Evolutionary conservation across 208 protist genomes (phyloP), one percentile per base, ranked within the genome.

Genomic region (Crithidia sp.): DNA sequence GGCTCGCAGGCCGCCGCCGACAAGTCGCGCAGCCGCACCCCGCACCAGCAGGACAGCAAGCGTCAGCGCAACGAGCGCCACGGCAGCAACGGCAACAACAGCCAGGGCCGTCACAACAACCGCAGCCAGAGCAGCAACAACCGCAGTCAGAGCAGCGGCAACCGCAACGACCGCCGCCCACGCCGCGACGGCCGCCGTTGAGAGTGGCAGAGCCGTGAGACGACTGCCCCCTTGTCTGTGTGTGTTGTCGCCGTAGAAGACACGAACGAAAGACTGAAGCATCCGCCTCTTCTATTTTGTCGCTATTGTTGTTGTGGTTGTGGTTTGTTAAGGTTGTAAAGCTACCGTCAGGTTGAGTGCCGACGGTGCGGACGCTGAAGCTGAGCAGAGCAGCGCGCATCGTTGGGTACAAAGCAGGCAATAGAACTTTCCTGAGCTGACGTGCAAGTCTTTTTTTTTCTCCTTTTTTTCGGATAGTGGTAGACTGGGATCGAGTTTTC

Each of bases 1-100:
- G 80, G 75, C 43, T 69, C 60, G 45, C 66, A 69, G 37, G 45
- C 67, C 55, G 63, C 74, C 9, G 73, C 73, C 14, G 70, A 63
- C 36, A 43, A 68, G 56, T 59, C 76, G 66, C 62, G 75, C 67
- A 53, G 61, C 54, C 40, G 28, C 61, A 79, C 58, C 19, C 47
- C 62, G 60, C 45, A 58, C 14, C 47, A 63, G 37, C 74, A 49
- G 10, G 74, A 73, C 12, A 66, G 52, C 74, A 73, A 72, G 54
- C 70, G 71, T 5, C 49, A 50, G 12, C 64, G 71, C 7, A 67
- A 79, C 40, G 73, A 67, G 62, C 14, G 40, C 56, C 41, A 28
- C 8, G 53, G 56, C 47, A 63, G 65, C 53, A 50, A 41, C 53
- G 36, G 45, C 61, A 52, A 52, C 19, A 63, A 63, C 36, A 28